These are phyloP conservation scores for Podospora pseudoanserina DNA, from an alignment of 495 filamentous ascomycete genomes.

Conservation along the genomic window DNA sequence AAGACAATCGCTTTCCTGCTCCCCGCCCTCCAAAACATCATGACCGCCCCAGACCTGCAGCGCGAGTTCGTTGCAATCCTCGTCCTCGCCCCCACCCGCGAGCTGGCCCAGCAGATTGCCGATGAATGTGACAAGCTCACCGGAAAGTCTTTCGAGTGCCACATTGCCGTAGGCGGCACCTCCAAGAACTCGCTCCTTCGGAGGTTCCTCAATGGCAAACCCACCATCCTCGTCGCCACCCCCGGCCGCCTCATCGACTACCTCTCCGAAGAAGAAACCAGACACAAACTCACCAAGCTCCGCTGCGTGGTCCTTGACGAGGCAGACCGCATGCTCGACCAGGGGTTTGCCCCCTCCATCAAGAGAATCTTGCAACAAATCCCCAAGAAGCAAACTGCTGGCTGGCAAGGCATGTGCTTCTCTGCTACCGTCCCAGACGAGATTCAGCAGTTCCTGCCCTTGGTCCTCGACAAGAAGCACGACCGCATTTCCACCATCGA, in stretches of 20 bases:
- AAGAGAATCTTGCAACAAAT: constrained; percentile 73
- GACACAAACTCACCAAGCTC: constrained; percentile 71
- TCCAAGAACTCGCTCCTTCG: constrained; percentile 81
- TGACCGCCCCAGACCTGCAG: constrained; percentile 47
- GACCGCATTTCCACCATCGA: constrained; percentile 85
- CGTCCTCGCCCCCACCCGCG: constrained; percentile 84
- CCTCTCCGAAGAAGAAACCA: constrained; percentile 71
- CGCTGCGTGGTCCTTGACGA: constrained; percentile 78
- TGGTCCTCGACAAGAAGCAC: constrained; percentile 95
- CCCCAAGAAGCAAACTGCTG: constrained; percentile 49
- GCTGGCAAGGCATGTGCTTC: constrained; percentile 85
- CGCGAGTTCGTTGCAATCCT: constrained; percentile 54
- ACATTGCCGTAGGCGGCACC: constrained; percentile 96
- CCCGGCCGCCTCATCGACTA: constrained; percentile 88
- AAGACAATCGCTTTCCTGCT: constrained; percentile 93
- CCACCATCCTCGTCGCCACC: constrained; percentile 83
- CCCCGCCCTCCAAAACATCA: constrained; percentile 62
- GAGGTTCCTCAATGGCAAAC: constrained; percentile 61
- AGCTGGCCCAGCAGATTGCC: constrained; percentile 87
- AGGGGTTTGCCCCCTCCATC: constrained; percentile 87
- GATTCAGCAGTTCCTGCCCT: constrained; percentile 89
- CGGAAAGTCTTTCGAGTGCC: constrained; percentile 70
- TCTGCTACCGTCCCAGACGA: constrained; percentile 86
- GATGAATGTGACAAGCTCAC: constrained; percentile 69
- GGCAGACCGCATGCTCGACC: constrained; percentile 94